phyloP scores from a whole-genome alignment of 169 alveolate genomes.

The Condylostoma magnum region DNA sequence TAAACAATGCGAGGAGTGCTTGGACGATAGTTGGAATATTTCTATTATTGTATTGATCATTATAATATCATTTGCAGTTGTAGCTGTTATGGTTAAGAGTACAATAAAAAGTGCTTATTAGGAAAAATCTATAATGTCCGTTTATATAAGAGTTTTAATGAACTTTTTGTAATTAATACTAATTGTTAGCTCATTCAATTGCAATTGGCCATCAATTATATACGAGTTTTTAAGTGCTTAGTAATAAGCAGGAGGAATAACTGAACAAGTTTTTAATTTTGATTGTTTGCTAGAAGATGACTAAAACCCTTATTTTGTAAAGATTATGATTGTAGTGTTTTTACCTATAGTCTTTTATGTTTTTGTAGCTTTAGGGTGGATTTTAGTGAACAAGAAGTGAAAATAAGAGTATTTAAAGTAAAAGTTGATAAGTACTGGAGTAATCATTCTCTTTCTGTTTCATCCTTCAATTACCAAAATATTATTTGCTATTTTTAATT shows the following conservation, averaged over 20 bases:
- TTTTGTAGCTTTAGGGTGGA: neutral
- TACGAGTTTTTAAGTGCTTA: neutral
- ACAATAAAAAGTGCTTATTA: slow-evolving; percentile 10
- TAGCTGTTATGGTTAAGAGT: too few relatives aligned
- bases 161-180: slow-evolving; percentile 35
- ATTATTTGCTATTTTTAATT: neutral
- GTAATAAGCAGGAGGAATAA: neutral
- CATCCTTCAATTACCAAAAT: neutral
- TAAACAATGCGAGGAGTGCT: too few relatives aligned
- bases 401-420: neutral
- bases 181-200: slow-evolving; percentile 22
- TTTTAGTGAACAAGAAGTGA: neutral
- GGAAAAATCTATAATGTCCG: neutral
- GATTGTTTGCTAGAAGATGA: slow-evolving; percentile 6
- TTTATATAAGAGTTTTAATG: slow-evolving; percentile 30
- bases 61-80: too few relatives aligned
- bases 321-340: too few relatives aligned
- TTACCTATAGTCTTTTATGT: too few relatives aligned
- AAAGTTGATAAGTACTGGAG: neutral
- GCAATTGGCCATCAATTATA: slow-evolving; percentile 37
- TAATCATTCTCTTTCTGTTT: neutral
- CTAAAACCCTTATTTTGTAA: too few relatives aligned
- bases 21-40: too few relatives aligned
- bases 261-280: neutral
- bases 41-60: too few relatives aligned